Base-by-base conservation (phyloP, 23 red algal species). In the Pyropia yezoensis region DNA sequence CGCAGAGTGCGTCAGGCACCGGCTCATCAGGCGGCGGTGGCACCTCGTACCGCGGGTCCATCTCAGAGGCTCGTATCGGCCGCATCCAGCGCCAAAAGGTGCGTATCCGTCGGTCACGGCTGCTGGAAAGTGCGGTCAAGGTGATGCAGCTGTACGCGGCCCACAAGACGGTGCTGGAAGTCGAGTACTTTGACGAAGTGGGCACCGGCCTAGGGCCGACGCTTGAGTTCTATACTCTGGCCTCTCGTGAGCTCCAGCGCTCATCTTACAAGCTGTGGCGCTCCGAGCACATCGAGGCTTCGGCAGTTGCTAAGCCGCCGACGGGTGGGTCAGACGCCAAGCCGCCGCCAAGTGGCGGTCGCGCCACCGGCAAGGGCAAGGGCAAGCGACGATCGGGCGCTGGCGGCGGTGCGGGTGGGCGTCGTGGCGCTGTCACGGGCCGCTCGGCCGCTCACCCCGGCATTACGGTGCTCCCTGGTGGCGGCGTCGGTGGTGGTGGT, bases 181-280 rank as follows among this genome's bases (percentile, higher is more conserved):
- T 98, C 2, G 80, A 98, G 50, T 98, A 88, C 71, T 91, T 88
- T 56, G 65, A 89, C 49, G 94, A 98, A 68, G 94, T 72, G 22
- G 94, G 94, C 2, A 98, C 86, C 22, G 94, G 94, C 59, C 56
- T 98, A 39, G 94, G 94, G 19, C 94, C 94, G 23, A 98, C 94
- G 33, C 77, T 98, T 9, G 94, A 98, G 61, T 98, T 98, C 73
- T 98, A 98, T 58, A 87, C 94, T 1, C 33, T 98, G 15, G 86
- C 84, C 7, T 91, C 81, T 13, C 55, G 80, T 5, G 94, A 98
- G 71, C 69, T 98, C 25, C 94, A 98, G n/a, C 83, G 80, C 51
- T 77, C 52, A 13, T 75, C 91, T 63, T 60, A 91, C 14, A 60
- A 33, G 14, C 80, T 98, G 11, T 98, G 94, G 94, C 60, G 85